A percentile compares a stretch with the other conserved stretches of the same genome.
phyloP scores from a whole-genome alignment of 257 asterid species.

The Rubia yunnanensis region DNA sequence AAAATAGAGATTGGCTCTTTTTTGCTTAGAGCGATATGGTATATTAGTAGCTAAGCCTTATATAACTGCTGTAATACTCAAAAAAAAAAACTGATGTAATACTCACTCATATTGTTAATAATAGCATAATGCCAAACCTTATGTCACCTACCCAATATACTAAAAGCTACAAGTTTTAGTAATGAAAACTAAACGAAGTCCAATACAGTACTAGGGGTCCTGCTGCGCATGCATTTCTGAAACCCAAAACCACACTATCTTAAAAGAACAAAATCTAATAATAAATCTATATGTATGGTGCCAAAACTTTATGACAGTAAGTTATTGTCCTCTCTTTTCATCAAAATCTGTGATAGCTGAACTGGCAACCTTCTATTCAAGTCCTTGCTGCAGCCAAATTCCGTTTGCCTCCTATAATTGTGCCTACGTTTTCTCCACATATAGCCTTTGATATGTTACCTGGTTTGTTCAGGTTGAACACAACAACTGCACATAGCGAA shows the following conservation, averaged over 20 bases:
- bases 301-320: neutral
- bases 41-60: too few species aligned
- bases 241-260: neutral
- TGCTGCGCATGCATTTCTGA: neutral
- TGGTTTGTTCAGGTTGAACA: conserved; percentile 69
- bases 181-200: too few species aligned
- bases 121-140: too few species aligned
- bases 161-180: neutral
- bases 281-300: neutral
- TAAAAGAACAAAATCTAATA: neutral
- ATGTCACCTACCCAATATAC: too few species aligned
- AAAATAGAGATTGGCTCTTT: too few species aligned
- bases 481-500: conserved; percentile 56
- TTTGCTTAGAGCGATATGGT: too few species aligned
- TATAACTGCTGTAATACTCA: too few species aligned
- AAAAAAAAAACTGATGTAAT: too few species aligned
- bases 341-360: neutral
- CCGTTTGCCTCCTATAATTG: conserved; percentile 51
- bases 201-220: neutral
- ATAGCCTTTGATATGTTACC: conserved; percentile 86
- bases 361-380: conserved; percentile 15
- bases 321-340: neutral
- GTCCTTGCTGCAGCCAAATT: conserved; percentile 30
- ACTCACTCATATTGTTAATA: too few species aligned
- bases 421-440: conserved; percentile 69